These are phyloP conservation scores for Vitis hybrid DNA, from an alignment of 177 flowering plant species.

Conservation along the genomic window DNA sequence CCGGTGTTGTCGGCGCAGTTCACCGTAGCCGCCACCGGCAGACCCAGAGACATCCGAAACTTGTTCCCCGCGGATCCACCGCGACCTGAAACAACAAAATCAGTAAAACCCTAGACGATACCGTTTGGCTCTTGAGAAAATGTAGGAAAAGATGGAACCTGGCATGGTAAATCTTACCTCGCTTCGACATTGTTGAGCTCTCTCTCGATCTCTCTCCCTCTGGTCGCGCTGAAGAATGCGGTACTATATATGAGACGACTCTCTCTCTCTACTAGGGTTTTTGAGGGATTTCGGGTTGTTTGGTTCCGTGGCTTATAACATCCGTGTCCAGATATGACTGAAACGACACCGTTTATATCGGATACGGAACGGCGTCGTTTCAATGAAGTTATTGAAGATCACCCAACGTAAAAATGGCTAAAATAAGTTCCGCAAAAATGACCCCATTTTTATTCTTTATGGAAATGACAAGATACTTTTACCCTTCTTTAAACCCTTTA, in stretches of 20 bases:
- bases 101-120: not conserved
- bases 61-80: slow-evolving; percentile 27
- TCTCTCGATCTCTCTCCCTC: not conserved
- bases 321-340: not conserved
- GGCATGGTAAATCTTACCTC: slow-evolving; percentile 1
- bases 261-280: not conserved
- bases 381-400: too few species aligned
- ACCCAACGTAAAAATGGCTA: too few species aligned
- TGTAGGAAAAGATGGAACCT: not conserved
- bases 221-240: not conserved
- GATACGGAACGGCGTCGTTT: too few species aligned
- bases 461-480: too few species aligned
- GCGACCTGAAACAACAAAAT: slow-evolving; percentile 9
- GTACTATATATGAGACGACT: not conserved
- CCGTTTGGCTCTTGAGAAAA: not conserved
- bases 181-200: slow-evolving; percentile 21
- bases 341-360: too few species aligned
- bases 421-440: too few species aligned
- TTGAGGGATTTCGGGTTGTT: not conserved
- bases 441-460: too few species aligned
- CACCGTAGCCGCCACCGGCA: slow-evolving; percentile 19
- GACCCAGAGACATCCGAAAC: slow-evolving; percentile 26
- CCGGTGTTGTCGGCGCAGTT: slow-evolving; percentile 21
- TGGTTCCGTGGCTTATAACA: not conserved
- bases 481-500: too few species aligned